These are phyloP conservation scores for Leishmania guyanensis DNA, from an alignment of 208 protist genomes.

Conservation along the genomic window DNA sequence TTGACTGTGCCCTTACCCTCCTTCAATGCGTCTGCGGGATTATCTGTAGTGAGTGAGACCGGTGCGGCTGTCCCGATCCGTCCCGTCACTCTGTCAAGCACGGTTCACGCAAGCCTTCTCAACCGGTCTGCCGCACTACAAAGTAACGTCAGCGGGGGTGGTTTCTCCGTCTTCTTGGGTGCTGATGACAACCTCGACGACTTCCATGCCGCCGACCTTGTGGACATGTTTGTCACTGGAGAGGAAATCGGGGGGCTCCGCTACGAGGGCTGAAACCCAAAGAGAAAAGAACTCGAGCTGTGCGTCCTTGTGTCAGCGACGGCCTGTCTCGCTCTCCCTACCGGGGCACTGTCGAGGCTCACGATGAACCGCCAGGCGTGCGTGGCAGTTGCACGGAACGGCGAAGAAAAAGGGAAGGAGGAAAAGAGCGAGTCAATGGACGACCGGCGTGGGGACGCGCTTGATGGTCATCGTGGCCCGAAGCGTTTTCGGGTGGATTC, in stretches of 20 bases:
- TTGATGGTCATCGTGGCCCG: not conserved
- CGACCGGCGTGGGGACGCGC: not conserved
- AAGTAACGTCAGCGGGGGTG: not conserved
- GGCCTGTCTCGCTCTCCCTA: not conserved
- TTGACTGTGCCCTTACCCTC: not conserved
- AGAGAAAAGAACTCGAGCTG: not conserved
- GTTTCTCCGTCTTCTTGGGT: not conserved
- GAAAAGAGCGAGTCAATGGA: not conserved
- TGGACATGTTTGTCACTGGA: constrained; percentile 56
- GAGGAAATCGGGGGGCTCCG: constrained; percentile 69
- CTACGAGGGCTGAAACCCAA: constrained; percentile 30
- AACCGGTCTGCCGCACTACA: too few species aligned
- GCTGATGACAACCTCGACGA: constrained; percentile 34
- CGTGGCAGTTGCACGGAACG: not conserved
- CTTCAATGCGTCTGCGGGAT: not conserved
- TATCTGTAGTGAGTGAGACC: constrained; percentile 9
- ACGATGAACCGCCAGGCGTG: not conserved
- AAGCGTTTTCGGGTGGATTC: not conserved
- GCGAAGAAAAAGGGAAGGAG: not conserved
- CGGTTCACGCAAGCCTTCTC: not conserved
- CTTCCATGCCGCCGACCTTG: constrained; percentile 31
- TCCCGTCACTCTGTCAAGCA: not conserved
- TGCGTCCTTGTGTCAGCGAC: not conserved
- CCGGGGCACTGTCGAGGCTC: not conserved
- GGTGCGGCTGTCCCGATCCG: constrained; percentile 6